Evolutionary conservation across 129 eudicot genomes (phyloP), one percentile per base, ranked within the genome.

Genomic region (Apium graveolens): DNA sequence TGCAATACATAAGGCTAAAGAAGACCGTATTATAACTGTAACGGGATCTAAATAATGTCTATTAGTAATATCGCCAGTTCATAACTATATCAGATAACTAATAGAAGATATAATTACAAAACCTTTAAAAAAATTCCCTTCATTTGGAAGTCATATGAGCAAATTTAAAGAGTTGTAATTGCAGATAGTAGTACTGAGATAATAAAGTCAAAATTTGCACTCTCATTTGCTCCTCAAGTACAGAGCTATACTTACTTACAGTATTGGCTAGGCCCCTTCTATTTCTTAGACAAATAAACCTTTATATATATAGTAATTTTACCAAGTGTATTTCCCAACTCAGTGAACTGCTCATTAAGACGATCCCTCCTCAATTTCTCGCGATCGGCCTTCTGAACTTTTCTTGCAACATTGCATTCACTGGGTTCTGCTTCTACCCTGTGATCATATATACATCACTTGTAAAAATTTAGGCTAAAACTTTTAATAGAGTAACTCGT

Each of bases 301-400:
- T 29, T 65, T 60, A 31, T 27, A 31, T 65, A 27, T 29, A 65
- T 11, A 65, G 18, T 65, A 1, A 65, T 31, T 27, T 65, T 91
- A 93, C 98, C 98, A 17, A 93, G 91, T 21, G 93, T 83, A 53
- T 78, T 91, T 80, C 98, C 98, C 85, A 93, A 83, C 86, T 93
- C 97, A 20, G 78, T 82, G 83, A 93, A 93, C 68, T 91, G 97
- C 85, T 93, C 98, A 83, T 93, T 93, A 12, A 93, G 84, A 75
- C 97, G 97, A 80, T 89, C 97, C 76, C 98, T 89, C 86, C 98
- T 88, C 79, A 86, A 78, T 79, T 89, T 93, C 84, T 93, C 98
- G 45, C 97, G 97, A 74, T 90, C 97, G 68, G 98, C 98, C 83
- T 93, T 93, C 78, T 93, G 98, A 72, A 89, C 90, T 88, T 91